Conservation (phyloP, 345 rosid species). For the Melaleuca quinquenervia region DNA sequence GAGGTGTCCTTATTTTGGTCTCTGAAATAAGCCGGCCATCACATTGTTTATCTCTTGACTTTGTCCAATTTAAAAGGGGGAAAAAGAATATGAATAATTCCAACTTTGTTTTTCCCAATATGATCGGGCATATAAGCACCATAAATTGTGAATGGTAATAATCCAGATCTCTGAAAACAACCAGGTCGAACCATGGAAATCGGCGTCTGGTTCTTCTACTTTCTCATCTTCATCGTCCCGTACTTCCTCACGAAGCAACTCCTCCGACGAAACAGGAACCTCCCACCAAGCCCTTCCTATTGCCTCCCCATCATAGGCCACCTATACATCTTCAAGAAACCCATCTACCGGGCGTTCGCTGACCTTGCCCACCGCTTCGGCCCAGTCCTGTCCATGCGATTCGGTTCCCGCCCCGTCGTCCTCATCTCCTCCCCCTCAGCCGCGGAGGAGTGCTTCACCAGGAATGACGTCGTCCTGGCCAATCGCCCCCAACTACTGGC, state of each 20-base stretch:
- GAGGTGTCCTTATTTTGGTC: background rate
- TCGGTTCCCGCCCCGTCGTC: conserved; percentile 10
- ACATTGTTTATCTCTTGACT: background rate
- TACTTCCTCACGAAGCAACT: conserved; percentile 2
- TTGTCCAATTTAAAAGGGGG: background rate
- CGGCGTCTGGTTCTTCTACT: conserved; percentile 1
- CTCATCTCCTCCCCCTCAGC: conserved; percentile 17
- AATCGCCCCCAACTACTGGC: conserved; percentile 13
- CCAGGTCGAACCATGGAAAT: background rate
- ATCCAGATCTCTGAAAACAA: background rate
- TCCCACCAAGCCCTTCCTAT: conserved; percentile 16
- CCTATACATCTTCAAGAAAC: conserved; percentile 21
- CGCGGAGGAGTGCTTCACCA: conserved; percentile 12
- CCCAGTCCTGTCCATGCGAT: conserved; percentile 11
- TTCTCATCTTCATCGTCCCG: background rate
- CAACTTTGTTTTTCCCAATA: background rate
- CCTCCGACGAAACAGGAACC: background rate
- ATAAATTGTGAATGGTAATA: background rate
- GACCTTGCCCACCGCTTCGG: conserved; percentile 9
- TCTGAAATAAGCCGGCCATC: background rate
- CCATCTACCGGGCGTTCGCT: conserved; percentile 11
- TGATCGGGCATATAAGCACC: background rate
- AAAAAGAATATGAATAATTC: background rate
- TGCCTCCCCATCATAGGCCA: conserved; percentile 20
- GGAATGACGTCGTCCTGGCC: conserved; percentile 18